These are phyloP conservation scores for Serendipita indica DNA, from an alignment of 768 basidiomycete genomes.

Conservation along the genomic window DNA sequence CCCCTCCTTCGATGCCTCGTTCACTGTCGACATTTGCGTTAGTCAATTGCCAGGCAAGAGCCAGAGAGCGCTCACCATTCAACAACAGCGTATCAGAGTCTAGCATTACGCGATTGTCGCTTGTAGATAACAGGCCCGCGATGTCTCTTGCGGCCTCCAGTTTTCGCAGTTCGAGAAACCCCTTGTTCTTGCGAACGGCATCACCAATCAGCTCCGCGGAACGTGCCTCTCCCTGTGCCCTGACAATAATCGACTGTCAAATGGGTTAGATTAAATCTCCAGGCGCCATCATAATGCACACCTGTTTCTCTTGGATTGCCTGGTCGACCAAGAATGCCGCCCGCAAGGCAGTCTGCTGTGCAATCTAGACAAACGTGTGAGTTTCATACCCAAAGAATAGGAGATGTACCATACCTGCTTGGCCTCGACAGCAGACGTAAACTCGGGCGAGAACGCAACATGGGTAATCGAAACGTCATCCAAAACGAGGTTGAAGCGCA, in stretches of 20 bases:
- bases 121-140: constrained; percentile 57
- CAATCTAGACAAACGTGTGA: no score
- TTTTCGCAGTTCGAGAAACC: constrained; percentile 82
- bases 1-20: neutral
- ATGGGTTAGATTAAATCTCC: neutral
- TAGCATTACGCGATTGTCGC: constrained; percentile 90
- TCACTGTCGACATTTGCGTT: neutral
- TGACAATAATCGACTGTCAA: constrained; percentile 83
- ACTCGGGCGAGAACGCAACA: constrained; percentile 95
- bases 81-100: constrained; percentile 82
- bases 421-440: constrained; percentile 91
- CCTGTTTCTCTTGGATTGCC: constrained; percentile 98
- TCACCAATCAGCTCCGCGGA: constrained; percentile 94
- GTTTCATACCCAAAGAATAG: no score
- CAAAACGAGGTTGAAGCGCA: constrained; percentile 79
- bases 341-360: constrained; percentile 96
- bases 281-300: constrained; percentile 19
- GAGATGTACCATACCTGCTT: constrained; percentile 75
- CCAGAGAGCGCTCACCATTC: constrained; percentile 47
- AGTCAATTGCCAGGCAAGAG: neutral
- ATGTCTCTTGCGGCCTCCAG: constrained; percentile 96
- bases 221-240: constrained; percentile 94
- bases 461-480: constrained; percentile 99
- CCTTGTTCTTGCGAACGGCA: constrained; percentile 87
- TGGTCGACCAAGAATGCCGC: constrained; percentile 98